A percentile compares a stretch with the other conserved stretches of the same genome.
Evolutionary conservation across 2,329 filamentous ascomycete genomes (phyloP).

Genomic region (Ophiostoma ips): DNA sequence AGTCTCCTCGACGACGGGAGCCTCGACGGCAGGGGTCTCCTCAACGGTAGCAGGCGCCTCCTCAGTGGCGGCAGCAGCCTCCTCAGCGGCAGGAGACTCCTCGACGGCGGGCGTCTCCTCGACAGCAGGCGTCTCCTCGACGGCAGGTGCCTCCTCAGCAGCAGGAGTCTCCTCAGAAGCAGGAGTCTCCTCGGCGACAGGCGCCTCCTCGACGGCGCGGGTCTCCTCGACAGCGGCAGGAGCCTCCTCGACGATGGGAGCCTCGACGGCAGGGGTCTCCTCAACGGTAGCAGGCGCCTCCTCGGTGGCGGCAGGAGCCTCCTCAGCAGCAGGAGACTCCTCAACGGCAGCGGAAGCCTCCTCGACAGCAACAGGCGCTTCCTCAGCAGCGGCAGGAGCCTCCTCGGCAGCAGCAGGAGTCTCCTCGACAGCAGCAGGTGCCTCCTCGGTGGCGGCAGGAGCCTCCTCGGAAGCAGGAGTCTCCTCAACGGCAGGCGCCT

Average conservation of each 20-base stretch:
- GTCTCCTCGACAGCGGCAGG: not conserved
- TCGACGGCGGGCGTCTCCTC: not conserved
- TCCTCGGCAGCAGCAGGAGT: not conserved
- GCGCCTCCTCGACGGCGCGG: not conserved
- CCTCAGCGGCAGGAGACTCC: not conserved
- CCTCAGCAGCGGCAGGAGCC: too few species aligned
- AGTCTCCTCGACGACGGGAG: not conserved
- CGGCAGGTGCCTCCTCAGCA: not conserved
- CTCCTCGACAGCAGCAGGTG: conserved; percentile 8
- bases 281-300: too few species aligned
- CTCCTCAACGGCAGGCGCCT: not conserved
- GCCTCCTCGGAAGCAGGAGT: not conserved
- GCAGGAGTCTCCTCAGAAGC: too few species aligned
- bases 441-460: not conserved
- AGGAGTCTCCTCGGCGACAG: too few species aligned
- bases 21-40: not conserved
- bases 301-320: too few species aligned
- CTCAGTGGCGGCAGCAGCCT: not conserved
- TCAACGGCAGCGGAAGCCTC: not conserved
- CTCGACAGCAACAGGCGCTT: not conserved
- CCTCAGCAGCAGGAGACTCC: not conserved
- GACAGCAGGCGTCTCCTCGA: not conserved
- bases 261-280: not conserved
- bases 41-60: not conserved
- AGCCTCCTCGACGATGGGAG: not conserved